Conservation (phyloP, 2,329 filamentous ascomycete genomes). For the Ophiostoma ips region DNA sequence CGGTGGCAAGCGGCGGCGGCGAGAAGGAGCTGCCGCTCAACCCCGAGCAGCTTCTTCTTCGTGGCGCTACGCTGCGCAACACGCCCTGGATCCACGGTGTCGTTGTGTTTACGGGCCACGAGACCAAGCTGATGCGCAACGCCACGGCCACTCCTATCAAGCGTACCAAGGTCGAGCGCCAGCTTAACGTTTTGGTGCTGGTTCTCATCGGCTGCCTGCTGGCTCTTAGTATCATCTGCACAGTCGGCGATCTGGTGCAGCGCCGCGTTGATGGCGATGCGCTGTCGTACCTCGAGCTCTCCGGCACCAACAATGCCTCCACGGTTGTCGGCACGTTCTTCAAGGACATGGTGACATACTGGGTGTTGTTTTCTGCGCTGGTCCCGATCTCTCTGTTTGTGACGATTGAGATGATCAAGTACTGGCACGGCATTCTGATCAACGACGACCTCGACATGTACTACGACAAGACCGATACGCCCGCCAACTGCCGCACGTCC, state of each 20-base stretch:
- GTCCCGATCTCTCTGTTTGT: constrained; percentile 97
- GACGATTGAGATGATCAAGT: constrained; percentile 94
- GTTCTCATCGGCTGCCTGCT: constrained; percentile 78
- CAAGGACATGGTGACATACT: constrained; percentile 92
- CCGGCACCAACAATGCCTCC: constrained; percentile 39
- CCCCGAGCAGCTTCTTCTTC: constrained; percentile 82
- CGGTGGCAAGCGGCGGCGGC: constrained; percentile 75
- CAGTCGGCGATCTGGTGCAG: constrained; percentile 76
- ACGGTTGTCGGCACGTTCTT: constrained; percentile 66
- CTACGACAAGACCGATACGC: constrained; percentile 87
- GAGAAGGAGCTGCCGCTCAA: constrained; percentile 85
- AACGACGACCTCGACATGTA: constrained; percentile 98
- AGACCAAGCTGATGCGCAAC: constrained; percentile 98
- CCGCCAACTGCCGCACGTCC: constrained; percentile 88
- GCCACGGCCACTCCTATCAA: constrained; percentile 96
- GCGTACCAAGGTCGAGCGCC: constrained; percentile 84
- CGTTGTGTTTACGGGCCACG: constrained; percentile 93
- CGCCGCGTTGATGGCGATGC: constrained; percentile 48
- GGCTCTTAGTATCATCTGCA: constrained; percentile 74
- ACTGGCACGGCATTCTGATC: constrained; percentile 94
- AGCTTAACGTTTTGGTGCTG: constrained; percentile 87
- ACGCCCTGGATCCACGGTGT: constrained; percentile 95
- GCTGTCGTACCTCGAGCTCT: constrained; percentile 61
- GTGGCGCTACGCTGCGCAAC: constrained; percentile 87
- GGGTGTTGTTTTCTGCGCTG: constrained; percentile 92